phyloP scores from a whole-genome alignment of 2,329 filamentous ascomycete genomes.

The Ophiostoma perfectum region DNA sequence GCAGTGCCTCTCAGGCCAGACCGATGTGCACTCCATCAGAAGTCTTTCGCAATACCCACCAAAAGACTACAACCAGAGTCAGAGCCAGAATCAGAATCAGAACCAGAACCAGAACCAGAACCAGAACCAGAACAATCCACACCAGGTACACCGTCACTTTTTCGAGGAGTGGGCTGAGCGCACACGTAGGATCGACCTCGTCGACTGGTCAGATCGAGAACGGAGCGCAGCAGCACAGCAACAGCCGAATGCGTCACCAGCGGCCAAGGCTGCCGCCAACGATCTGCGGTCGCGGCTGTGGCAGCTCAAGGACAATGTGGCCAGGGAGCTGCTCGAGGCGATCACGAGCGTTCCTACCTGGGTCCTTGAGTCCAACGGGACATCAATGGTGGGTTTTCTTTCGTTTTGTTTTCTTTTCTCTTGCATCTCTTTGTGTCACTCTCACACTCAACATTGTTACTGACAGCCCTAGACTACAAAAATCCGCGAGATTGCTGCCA shows the following conservation, averaged over 20 bases:
- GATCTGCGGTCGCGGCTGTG: constrained; percentile 13
- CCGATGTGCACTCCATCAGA: background rate
- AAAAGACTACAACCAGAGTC: background rate
- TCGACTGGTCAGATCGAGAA: constrained; percentile 8
- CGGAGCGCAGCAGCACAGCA: background rate
- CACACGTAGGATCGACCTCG: constrained; percentile 2
- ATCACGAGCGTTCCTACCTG: constrained; percentile 21
- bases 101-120: background rate
- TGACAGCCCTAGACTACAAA: constrained; percentile 22
- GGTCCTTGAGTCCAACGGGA: constrained; percentile 28
- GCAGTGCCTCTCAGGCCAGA: constrained; percentile 2
- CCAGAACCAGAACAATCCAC: background rate
- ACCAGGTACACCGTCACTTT: background rate
- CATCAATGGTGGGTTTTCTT: constrained; percentile 20
- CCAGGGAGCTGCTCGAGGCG: constrained; percentile 17
- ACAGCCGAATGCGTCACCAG: background rate
- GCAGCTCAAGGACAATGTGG: constrained; percentile 17
- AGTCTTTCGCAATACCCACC: background rate
- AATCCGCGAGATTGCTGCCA: constrained; percentile 30
- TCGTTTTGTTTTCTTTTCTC: constrained; percentile 6
- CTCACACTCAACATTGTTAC: background rate
- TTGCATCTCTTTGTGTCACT: too few relatives aligned
- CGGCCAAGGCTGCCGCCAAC: constrained; percentile 22
- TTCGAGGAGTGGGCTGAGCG: constrained; percentile 9
- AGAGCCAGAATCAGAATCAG: background rate